Conservation (phyloP, 2,329 filamentous ascomycete species). For the Ophiosphaerella korrae region DNA sequence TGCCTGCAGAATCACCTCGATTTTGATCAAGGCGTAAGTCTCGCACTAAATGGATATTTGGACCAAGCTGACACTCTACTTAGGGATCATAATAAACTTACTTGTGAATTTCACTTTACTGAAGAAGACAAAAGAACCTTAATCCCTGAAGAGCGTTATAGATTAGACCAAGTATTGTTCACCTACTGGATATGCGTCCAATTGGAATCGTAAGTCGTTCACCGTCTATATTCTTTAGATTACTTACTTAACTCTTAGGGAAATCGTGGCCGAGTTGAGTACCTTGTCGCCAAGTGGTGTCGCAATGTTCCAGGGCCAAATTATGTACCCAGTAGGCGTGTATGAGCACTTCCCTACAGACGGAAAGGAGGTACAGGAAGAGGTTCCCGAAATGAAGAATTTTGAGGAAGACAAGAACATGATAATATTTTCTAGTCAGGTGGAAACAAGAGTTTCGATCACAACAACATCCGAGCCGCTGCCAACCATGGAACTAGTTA, state of each 20-base stretch:
- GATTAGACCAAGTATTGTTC: conserved; percentile 56
- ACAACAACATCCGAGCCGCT: conserved; percentile 36
- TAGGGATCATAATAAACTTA: conserved; percentile 43
- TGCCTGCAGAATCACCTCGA: conserved; percentile 66
- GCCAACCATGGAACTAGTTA: conserved; percentile 34
- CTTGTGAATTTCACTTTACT: conserved; percentile 24
- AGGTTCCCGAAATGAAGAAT: neutral
- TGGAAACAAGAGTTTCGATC: conserved; percentile 47
- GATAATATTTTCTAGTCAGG: conserved; percentile 65
- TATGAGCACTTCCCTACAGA: too few relatives aligned
- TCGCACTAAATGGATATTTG: too few relatives aligned
- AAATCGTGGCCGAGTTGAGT: conserved; percentile 86
- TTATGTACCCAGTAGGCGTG: conserved; percentile 67
- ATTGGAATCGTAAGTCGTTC: conserved; percentile 71
- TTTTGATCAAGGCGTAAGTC: conserved; percentile 72
- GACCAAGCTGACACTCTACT: conserved; percentile 9
- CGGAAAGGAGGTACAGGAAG: neutral
- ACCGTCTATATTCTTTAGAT: neutral
- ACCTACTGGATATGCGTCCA: conserved; percentile 95
- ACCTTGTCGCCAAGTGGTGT: conserved; percentile 65
- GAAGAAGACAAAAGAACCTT: conserved; percentile 12
- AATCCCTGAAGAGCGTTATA: conserved; percentile 34
- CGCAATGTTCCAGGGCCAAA: conserved; percentile 61
- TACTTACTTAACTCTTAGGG: conserved; percentile 57
- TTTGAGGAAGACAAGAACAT: conserved; percentile 51